Base-by-base conservation (phyloP, 2,329 filamentous ascomycete genomes). In the Ophiostoma tasmaniense region DNA sequence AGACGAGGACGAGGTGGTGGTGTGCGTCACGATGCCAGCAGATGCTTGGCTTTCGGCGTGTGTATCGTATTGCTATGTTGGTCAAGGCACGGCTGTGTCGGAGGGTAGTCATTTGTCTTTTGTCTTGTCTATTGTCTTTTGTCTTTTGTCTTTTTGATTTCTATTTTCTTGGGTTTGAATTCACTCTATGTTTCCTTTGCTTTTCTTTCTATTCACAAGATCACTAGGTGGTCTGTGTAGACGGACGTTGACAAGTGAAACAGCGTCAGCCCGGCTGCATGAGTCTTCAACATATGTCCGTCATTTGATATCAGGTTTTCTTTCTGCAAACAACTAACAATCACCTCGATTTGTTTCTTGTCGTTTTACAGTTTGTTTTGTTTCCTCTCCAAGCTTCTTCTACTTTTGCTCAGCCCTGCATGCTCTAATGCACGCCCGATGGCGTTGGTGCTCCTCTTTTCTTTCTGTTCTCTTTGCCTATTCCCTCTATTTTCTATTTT, bases 391-490 rank as follows among this genome's bases (percentile, higher is more conserved):
- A 7, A 45, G 20, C 55, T 61, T 30, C 25, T 30, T 61, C 55
- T 30, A 61, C 25, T 61, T 30, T 10, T 61, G 30, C 55, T 30
- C 33, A 39, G 61, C 61, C 59, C 61, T 64, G 61, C 22, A 55
- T 55, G 22, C 50, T 55, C 35, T 35, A 35, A 64, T 35, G 61
- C n/a, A 64, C 61, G 61, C 25, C 61, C 55, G 55, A 61, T 61
- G 55, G 55, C 25, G 55, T 61, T 61, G 55, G 13, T 61, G 11
- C 25, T 22, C 37, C n/a, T 39, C 37, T 69, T 10, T 45, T 39
- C 37, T 2, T 42, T 22, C n/a, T n/a, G n/a, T 28, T 28, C 14
- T 20, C 13, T 35, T 17, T 28, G n/a, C n/a, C n/a, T n/a, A n/a
- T 30, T 35, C 28, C 42, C n/a, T 37, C 4, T 35, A 52, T 35